phyloP scores from a whole-genome alignment of 2,329 filamentous ascomycete genomes.

The Fusarium neocosmosporiellum region DNA sequence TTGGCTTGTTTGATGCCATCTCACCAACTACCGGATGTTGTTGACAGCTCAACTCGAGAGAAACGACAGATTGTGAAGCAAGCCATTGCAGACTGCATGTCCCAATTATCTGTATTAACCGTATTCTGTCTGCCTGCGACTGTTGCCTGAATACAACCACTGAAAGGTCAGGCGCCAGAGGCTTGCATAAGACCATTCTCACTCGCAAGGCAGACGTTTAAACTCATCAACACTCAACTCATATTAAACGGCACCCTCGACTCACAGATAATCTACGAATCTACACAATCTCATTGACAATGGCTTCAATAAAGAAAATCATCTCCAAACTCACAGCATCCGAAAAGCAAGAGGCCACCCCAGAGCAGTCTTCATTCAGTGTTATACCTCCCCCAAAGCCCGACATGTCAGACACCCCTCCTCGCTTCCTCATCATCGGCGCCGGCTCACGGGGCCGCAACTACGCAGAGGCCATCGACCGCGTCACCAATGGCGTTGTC shows the following conservation, averaged over 20 bases:
- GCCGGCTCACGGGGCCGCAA: constrained; percentile 82
- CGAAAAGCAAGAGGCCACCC: constrained; percentile 8
- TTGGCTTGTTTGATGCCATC: constrained; percentile 22
- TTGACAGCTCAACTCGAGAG: background rate
- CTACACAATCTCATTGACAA: constrained; percentile 4
- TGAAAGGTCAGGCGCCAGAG: background rate
- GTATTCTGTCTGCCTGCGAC: background rate
- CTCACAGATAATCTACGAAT: background rate
- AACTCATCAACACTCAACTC: background rate
- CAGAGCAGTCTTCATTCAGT: constrained; percentile 39
- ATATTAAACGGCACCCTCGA: background rate
- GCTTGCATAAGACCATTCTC: background rate
- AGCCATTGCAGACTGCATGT: background rate
- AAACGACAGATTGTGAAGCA: background rate
- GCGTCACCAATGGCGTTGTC: constrained; percentile 74
- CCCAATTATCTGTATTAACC: background rate
- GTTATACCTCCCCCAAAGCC: constrained; percentile 53
- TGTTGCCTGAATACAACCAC: constrained; percentile 13
- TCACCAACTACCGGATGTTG: constrained; percentile 18
- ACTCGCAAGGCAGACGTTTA: constrained; percentile 10
- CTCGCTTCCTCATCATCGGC: constrained; percentile 82
- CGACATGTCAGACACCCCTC: constrained; percentile 60
- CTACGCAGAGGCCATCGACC: constrained; percentile 77
- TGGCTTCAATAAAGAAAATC: constrained; percentile 37
- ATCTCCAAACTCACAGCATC: constrained; percentile 31